Conservation (phyloP, 164 flowering plant species). For the Stephania japonica region DNA sequence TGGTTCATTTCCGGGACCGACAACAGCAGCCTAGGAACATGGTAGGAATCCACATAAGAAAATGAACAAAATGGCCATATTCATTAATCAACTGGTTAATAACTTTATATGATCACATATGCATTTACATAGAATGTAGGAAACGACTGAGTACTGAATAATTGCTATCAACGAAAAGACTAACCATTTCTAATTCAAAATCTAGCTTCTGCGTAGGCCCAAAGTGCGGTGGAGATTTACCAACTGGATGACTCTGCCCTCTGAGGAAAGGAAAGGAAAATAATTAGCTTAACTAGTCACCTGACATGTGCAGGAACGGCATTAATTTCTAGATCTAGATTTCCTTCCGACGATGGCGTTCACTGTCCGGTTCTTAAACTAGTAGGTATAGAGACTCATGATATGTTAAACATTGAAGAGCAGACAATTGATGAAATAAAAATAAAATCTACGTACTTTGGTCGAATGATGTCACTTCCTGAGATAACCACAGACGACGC, state of each 20-base stretch:
- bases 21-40: slow-evolving; percentile 75
- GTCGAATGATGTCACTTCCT: slow-evolving; percentile 81
- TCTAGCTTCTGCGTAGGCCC: slow-evolving; percentile 93
- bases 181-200: slow-evolving; percentile 97
- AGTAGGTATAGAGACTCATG: too few relatives aligned
- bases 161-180: background rate
- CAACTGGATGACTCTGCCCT: slow-evolving; percentile 76
- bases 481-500: slow-evolving; percentile 92
- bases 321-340: background rate
- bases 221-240: slow-evolving; percentile 71
- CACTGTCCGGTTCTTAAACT: too few relatives aligned
- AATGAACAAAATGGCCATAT: background rate
- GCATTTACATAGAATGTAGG: background rate
- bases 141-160: background rate
- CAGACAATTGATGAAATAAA: background rate
- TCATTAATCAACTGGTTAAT: background rate
- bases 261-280: slow-evolving; percentile 32
- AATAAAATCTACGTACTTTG: slow-evolving; percentile 44
- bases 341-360: too few relatives aligned
- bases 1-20: slow-evolving; percentile 93
- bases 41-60: slow-evolving; percentile 4
- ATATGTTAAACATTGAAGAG: background rate
- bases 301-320: background rate
- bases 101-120: background rate
- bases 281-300: background rate